Evolutionary conservation across 192 early-diverging fungal genomes (phyloP).

Genomic region (Podila horticola): DNA sequence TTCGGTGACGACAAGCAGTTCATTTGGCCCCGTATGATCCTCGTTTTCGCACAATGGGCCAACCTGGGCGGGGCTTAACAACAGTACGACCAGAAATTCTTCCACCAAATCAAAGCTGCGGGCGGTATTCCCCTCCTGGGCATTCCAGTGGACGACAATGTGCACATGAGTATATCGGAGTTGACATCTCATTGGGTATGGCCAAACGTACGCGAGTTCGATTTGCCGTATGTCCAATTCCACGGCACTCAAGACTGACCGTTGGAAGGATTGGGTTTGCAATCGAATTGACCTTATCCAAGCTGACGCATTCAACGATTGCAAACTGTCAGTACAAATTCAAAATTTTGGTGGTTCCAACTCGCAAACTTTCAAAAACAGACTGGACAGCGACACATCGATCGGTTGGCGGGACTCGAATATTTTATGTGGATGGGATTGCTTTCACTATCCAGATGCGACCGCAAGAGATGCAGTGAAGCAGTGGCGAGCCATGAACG

Average conservation of each 20-base stretch:
- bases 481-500: background rate
- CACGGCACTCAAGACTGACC: background rate
- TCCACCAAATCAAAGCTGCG: background rate
- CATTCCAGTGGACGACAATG: background rate
- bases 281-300: background rate
- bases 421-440: conserved; percentile 3
- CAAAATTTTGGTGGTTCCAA: conserved; percentile 19
- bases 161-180: background rate
- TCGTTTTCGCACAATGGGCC: conserved; percentile 10
- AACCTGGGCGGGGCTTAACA: conserved; percentile 1
- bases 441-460: background rate
- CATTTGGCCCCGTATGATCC: background rate
- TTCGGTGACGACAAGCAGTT: too few species aligned
- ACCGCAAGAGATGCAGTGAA: background rate
- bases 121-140: background rate
- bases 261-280: background rate
- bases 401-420: conserved; percentile 18
- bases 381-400: background rate
- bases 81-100: background rate
- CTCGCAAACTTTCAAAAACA: conserved; percentile 9
- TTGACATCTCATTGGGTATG: background rate
- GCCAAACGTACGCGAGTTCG: background rate
- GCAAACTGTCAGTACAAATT: background rate
- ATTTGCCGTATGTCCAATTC: background rate
- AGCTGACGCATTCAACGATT: background rate